Evolutionary conservation across 2,329 filamentous ascomycete genomes (phyloP), one percentile per base, ranked within the genome.

Genomic region (Magnaporthales sp.): DNA sequence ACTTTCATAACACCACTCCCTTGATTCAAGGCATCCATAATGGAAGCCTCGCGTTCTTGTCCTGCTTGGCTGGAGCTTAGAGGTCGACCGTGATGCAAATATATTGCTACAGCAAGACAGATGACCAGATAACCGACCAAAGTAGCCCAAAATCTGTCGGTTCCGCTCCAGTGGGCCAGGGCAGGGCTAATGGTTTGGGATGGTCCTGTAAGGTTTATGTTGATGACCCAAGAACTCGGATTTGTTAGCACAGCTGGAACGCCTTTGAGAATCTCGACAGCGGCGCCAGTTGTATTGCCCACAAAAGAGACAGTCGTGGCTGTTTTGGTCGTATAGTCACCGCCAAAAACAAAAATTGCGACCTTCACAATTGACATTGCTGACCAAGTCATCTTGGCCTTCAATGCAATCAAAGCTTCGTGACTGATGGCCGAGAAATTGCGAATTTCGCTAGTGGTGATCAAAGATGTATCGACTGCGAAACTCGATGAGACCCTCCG

Each of bases 1-100:
- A 99, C 95, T 77, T 99, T 99, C 83, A 97, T 88, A 10, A 99
- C 94, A 15, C 96, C 95, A 58, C 95, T 96, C 63, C 95, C 95
- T 81, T 99, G 96, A 69, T 93, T 89, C 26, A 99, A 83, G 1
- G 89, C 84, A 69, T 98, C 94, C 27, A 94, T 89, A 58, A 97
- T 77, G 8, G 89, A 85, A 27, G 89, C 90, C 75, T 98, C 93
- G 83, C 84, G 86, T 32, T 86, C 85, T 68, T 86, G 84, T 64
- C 84, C 81, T 1, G 84, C 77, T 67, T 81, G 81, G 3, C 81
- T 78, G 1, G 79, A 79, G 2, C 89, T 88, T 69, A 97, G 85
- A 0, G 91, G 86, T 6, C 85, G 85, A 29, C 90, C 89, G 67
- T 90, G 83, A 67, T 87, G 89, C 31, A 98, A 83, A 75, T 98